phyloP scores from a whole-genome alignment of 2,329 filamentous ascomycete genomes.

The Daldinia sp. region DNA sequence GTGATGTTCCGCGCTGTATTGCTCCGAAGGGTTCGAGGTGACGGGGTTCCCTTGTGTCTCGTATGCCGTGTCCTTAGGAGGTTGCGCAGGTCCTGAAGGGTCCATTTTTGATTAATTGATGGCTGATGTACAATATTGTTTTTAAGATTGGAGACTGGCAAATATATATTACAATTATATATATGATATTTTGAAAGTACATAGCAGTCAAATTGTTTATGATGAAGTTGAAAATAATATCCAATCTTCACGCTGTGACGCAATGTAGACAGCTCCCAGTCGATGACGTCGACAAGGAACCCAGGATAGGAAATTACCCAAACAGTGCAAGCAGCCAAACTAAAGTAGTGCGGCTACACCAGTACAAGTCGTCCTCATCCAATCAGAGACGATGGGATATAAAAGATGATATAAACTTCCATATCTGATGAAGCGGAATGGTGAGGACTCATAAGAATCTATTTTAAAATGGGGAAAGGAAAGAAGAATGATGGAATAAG shows the following conservation, averaged over 20 bases:
- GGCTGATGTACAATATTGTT: not conserved
- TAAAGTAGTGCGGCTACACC: not conserved
- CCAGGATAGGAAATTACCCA: constrained; percentile 24
- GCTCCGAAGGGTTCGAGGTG: constrained; percentile 46
- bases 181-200: not conserved
- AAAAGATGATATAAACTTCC: not conserved
- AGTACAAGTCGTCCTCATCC: not conserved
- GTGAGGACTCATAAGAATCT: not conserved
- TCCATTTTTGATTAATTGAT: constrained; percentile 42
- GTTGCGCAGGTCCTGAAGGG: constrained; percentile 47
- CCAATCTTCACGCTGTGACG: constrained; percentile 22
- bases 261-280: constrained; percentile 26
- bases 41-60: constrained; percentile 46
- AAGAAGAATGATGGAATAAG: not conserved
- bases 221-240: not conserved
- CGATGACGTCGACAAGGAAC: constrained; percentile 35
- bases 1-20: constrained; percentile 37
- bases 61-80: constrained; percentile 47
- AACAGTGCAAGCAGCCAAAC: not conserved
- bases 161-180: not conserved
- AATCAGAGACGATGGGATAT: not conserved
- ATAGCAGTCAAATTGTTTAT: not conserved
- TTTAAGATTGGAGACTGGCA: not conserved
- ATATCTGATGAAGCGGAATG: not conserved
- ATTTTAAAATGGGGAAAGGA: not conserved